Evolutionary conservation across 148 eudicot genomes (phyloP), one percentile per base, ranked within the genome.

Genomic region (Rhododendron henanense): DNA sequence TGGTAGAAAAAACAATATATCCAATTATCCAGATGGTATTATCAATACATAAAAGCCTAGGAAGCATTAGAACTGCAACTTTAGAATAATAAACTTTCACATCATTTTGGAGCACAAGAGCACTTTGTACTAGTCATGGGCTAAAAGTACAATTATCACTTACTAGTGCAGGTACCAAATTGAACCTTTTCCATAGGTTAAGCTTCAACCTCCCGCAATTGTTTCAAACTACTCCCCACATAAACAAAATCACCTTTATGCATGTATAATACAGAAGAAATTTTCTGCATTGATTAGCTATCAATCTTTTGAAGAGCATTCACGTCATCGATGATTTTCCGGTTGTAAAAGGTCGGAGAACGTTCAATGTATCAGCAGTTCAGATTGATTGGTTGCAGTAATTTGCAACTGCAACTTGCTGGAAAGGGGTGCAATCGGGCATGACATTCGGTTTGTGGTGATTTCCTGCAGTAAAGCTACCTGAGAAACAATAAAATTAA

Each of bases 101-200:
- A 10, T 79, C 82, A 77, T 25, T 48, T 11, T 48, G 47, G 39
- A 51, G 59, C 15, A 50, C 82, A 79, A 50, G 10, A 15, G 41
- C 33, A 50, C 39, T 47, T 50, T 25, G 37, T 48, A 48, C 82
- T 50, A 47, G 4, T 3, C 81, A 78, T 23, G 33, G 41, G 57
- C 10, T 33, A 28, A 31, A 31, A 53, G 41, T 80, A 19, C 65
- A 51, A 80, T 53, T 31, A 31, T 78, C 57, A 31, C 14, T 28
- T 2, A 31, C 45, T 31, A 51, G 83, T 80, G 83, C 65, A 80
- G 83, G 63, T 31, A 80, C 59, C 82, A 79, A 79, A 14, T n/a
- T 78, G 53, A 78, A 23, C 28, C 81, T n/a, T 41, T 78, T 78
- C 5, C 57, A 47, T 50, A 47, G 31, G 25, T 78, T 78, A 78